Evolutionary conservation across 352 stramenopile genomes (phyloP).

Genomic region (Pythium apleroticum): DNA sequence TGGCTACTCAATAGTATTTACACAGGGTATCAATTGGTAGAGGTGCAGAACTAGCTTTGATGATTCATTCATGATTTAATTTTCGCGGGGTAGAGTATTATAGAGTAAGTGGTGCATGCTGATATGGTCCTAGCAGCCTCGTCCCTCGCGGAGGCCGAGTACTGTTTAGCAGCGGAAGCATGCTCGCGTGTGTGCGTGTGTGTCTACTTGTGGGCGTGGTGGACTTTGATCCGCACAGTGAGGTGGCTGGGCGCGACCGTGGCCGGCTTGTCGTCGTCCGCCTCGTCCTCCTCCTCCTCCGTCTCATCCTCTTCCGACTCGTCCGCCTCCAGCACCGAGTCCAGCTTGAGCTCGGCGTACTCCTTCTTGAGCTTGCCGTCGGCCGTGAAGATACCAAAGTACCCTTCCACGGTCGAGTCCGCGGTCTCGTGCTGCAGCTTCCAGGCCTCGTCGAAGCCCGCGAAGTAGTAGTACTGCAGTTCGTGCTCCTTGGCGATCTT

Average conservation of each 20-base stretch:
- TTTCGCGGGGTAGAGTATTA: too few relatives aligned
- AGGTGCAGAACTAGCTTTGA: too few relatives aligned
- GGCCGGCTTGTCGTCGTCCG: background rate
- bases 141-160: too few relatives aligned
- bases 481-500: constrained; percentile 44
- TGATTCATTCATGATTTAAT: too few relatives aligned
- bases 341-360: constrained; percentile 39
- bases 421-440: constrained; percentile 47
- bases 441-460: constrained; percentile 62
- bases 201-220: background rate
- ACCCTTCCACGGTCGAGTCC: constrained; percentile 65
- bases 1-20: too few relatives aligned
- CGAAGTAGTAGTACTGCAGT: constrained; percentile 71
- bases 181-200: background rate
- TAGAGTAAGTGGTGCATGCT: too few relatives aligned
- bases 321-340: constrained; percentile 14
- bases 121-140: too few relatives aligned
- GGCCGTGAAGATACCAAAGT: constrained; percentile 64
- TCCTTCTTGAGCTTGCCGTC: constrained; percentile 50
- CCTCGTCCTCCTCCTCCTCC: background rate
- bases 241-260: background rate
- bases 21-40: too few relatives aligned
- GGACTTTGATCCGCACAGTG: background rate
- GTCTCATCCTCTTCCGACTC: background rate
- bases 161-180: too few relatives aligned